phyloP scores from a whole-genome alignment of 805 yeast genomes.

The Blastobotrys chiropterorum region DNA sequence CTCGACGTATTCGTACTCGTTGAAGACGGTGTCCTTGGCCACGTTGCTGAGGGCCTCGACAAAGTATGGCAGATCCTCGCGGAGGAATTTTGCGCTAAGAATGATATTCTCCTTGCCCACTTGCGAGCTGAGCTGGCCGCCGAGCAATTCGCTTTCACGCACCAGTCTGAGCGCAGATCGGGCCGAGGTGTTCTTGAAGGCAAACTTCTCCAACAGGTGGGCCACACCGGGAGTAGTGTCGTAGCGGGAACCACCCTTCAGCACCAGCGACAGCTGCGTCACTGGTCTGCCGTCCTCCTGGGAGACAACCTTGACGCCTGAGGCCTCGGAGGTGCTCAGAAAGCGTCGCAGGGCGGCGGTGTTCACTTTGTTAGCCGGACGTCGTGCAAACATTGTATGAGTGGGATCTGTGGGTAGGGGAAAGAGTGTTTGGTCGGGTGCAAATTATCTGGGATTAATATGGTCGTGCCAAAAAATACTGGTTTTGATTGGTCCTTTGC shows the following conservation, averaged over 20 bases:
- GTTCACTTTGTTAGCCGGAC: neutral
- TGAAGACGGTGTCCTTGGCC: constrained; percentile 58
- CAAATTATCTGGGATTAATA: no score
- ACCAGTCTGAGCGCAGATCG: constrained; percentile 89
- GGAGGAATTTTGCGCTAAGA: constrained; percentile 74
- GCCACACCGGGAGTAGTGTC: constrained; percentile 68
- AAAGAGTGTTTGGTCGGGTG: neutral
- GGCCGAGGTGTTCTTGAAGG: constrained; percentile 66
- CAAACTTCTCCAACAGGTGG: constrained; percentile 77
- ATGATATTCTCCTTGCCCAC: constrained; percentile 82
- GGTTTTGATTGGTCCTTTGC: neutral
- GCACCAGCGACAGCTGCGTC: constrained; percentile 71
- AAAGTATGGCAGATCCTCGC: constrained; percentile 85
- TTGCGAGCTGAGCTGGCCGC: constrained; percentile 65
- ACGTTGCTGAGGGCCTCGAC: constrained; percentile 79
- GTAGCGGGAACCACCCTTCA: constrained; percentile 81
- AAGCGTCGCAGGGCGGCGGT: constrained; percentile 12
- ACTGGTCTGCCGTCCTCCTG: constrained; percentile 55
- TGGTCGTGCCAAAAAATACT: neutral
- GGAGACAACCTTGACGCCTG: constrained; percentile 25
- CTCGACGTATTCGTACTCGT: constrained; percentile 79
- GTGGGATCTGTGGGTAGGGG: neutral
- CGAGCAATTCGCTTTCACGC: constrained; percentile 90
- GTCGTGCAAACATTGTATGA: neutral
- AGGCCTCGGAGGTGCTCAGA: constrained; percentile 24